Conservation (phyloP, 2,329 filamentous ascomycete genomes). For the Kalmusia sp. region DNA sequence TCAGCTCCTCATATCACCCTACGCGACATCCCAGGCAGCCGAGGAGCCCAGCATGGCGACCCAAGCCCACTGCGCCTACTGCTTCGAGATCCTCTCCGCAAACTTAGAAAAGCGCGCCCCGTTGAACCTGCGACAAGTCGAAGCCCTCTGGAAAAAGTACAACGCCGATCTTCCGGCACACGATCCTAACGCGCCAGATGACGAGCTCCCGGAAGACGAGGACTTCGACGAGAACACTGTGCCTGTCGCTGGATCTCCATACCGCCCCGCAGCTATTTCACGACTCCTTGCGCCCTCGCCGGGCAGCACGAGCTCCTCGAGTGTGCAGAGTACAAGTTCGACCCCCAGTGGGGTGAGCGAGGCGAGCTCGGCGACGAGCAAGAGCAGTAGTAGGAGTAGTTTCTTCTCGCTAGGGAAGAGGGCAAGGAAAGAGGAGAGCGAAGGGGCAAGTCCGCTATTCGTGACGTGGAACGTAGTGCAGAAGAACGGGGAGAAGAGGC, state of each 20-base stretch:
- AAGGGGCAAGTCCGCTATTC: conserved; percentile 76
- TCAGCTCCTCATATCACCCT: not conserved
- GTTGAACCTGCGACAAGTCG: conserved; percentile 71
- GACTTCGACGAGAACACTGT: conserved; percentile 10
- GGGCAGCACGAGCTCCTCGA: conserved; percentile 52
- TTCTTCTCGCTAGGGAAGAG: conserved; percentile 44
- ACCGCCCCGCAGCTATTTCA: conserved; percentile 53
- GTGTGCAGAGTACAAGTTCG: conserved; percentile 57
- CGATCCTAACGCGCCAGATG: conserved; percentile 31
- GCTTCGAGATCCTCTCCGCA: conserved; percentile 86
- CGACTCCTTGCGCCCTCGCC: conserved; percentile 52
- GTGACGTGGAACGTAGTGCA: conserved; percentile 90
- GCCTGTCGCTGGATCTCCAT: conserved; percentile 26
- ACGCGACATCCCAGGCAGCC: not conserved
- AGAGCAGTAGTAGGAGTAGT: conserved; percentile 32
- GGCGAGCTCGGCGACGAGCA: conserved; percentile 56
- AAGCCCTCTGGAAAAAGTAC: conserved; percentile 70
- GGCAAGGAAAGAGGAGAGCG: conserved; percentile 23
- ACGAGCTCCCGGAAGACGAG: conserved; percentile 31
- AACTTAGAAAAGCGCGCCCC: conserved; percentile 74
- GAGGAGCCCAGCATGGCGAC: conserved; percentile 72
- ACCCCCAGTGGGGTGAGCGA: conserved; percentile 52
- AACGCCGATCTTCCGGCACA: conserved; percentile 38
- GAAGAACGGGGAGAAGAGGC: conserved; percentile 64
- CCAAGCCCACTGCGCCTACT: conserved; percentile 84